A percentile compares a stretch with the other conserved stretches of the same genome.
Conservation (phyloP, 2,329 filamentous ascomycete genomes). For the Colletotrichum sp. region DNA sequence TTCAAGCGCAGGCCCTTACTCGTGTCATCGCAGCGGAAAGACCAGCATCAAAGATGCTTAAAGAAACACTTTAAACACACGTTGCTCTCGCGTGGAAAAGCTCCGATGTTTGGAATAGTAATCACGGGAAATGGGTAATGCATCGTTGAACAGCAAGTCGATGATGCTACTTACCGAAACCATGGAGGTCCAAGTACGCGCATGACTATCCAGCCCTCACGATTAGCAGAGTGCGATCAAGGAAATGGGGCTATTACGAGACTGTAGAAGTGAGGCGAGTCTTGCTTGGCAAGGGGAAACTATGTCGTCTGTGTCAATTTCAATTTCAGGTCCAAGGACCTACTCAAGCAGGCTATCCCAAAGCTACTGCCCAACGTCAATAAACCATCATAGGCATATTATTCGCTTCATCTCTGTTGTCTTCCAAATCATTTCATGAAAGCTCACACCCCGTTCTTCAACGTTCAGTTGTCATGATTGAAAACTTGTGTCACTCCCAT, state of each 20-base stretch:
- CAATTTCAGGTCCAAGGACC: background rate
- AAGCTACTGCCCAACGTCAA: background rate
- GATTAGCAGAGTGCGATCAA: background rate
- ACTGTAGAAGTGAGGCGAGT: background rate
- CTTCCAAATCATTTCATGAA: background rate
- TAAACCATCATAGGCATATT: background rate
- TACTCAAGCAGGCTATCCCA: background rate
- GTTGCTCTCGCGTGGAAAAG: background rate
- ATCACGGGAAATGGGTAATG: background rate
- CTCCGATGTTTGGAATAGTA: accelerated
- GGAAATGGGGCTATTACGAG: background rate
- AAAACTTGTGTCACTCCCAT: background rate
- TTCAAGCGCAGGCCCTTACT: background rate
- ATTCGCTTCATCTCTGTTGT: background rate
- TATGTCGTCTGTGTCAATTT: background rate
- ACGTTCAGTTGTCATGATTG: accelerated
- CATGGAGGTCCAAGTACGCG: background rate
- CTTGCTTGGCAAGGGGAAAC: background rate
- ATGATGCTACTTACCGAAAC: accelerated
- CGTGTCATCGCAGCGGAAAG: background rate
- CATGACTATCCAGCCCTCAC: no score
- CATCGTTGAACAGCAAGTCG: accelerated
- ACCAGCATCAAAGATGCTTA: background rate
- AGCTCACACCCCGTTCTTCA: accelerated
- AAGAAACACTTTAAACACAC: background rate